Base-by-base conservation (phyloP, 2,329 filamentous ascomycete species). In the Clonostachys solani region DNA sequence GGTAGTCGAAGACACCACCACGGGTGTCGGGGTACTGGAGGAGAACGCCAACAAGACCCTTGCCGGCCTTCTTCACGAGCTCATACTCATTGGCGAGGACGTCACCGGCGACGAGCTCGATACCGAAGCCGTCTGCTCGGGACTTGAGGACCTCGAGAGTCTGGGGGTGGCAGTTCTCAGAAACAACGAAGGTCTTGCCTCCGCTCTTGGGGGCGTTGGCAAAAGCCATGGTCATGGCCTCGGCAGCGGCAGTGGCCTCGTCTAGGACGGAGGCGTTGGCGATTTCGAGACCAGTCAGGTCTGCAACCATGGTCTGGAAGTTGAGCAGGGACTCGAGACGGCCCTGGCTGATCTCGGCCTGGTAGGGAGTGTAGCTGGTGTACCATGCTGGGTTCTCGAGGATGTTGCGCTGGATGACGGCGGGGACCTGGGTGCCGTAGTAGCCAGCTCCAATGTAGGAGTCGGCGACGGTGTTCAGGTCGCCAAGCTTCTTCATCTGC, bases 361-460 rank as follows among this genome's bases (percentile, higher is more conserved):
- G 92, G 69, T 96, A 97, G 15, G 92, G 92, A 0, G 92, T 96
- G 67, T 97, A 96, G 71, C 91, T 96, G 38, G 92, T 97, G 67
- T 97, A 97, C 92, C 92, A 97, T 10, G 86, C 91, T 6, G 92
- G 92, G 64, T 87, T 92, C 75, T 97, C 91, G 49, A 97, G 73
- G 5, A 97, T 79, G 63, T 96, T 96, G 56, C 92, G 80, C 75
- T 94, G 89, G 65, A 97, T 95, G 48, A 96, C 92, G 47, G 89
- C 81, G 5, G 92, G 92, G 1, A 89, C 86, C 55, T 86, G 80
- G n/a, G 90, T 92, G 35, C 83, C 86, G 54, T 92, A 90, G 75
- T 96, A 97, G 49, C 92, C 92, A 49, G 81, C 83, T 5, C 92
- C 92, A 54, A 96, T 92, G 61, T 92, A 87, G 60, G 82, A 92